Conservation (phyloP, 805 yeast genomes). For the Saccharomycopsis sp. region DNA sequence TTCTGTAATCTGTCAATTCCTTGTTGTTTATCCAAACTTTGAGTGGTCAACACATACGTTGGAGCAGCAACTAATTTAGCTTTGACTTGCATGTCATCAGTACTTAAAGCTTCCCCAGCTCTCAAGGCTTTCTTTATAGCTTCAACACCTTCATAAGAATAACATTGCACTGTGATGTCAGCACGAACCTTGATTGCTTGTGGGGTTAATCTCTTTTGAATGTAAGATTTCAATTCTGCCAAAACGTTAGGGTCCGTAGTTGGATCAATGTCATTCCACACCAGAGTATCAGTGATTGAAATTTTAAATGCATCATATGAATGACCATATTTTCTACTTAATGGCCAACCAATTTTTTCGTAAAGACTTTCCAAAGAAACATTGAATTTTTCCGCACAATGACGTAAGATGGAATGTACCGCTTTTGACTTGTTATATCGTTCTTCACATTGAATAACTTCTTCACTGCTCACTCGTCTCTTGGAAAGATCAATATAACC, state of each 20-base stretch:
- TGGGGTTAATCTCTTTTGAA: slow-evolving; percentile 91
- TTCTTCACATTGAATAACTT: slow-evolving; percentile 95
- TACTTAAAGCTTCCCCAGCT: slow-evolving; percentile 78
- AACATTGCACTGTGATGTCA: slow-evolving; percentile 97
- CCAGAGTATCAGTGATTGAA: slow-evolving; percentile 82
- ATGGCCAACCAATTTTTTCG: slow-evolving; percentile 93
- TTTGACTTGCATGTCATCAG: slow-evolving; percentile 82
- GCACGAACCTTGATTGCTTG: slow-evolving; percentile 97
- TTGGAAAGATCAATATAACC: slow-evolving; percentile 97
- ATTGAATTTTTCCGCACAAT: slow-evolving; percentile 95
- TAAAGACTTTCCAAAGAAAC: slow-evolving; percentile 80
- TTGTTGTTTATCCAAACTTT: slow-evolving; percentile 82
- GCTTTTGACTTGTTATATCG: slow-evolving; percentile 94
- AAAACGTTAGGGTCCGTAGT: slow-evolving; percentile 60
- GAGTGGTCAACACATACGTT: slow-evolving; percentile 85
- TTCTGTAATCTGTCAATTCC: slow-evolving; percentile 74
- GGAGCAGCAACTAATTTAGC: slow-evolving; percentile 98
- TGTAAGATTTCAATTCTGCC: slow-evolving; percentile 80
- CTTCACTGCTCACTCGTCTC: slow-evolving; percentile 97
- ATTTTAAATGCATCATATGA: slow-evolving; percentile 96
- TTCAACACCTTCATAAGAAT: slow-evolving; percentile 94
- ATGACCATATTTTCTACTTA: slow-evolving; percentile 91
- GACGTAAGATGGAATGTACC: slow-evolving; percentile 96
- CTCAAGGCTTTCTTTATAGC: slow-evolving; percentile 87
- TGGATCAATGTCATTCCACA: slow-evolving; percentile 72